Evolutionary conservation across 768 basidiomycete species (phyloP), one percentile per base, ranked within the genome.

Genomic region (Boletus tylopilopsis): DNA sequence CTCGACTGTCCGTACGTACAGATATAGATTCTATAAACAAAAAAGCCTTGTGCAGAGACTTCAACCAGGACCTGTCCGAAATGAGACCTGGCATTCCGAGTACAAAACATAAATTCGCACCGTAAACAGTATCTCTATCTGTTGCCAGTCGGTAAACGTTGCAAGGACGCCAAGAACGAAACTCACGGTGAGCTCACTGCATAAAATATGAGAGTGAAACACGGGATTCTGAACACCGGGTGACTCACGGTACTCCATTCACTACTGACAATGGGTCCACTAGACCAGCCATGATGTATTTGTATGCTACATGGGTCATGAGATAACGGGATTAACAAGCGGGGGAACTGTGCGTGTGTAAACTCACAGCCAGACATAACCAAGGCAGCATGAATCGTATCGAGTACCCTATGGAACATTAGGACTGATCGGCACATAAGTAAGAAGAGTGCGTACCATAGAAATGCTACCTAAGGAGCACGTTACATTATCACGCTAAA

Each of bases 171-270:
- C 19, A 27, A 8, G 19, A 12, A 38, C 4, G 12, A 13, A n/a
- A 44, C 58, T 57, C 45, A 59, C 58, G 0, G 37, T 6, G n/a
- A 52, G 15, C 0, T 59, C 58, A 0, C 57, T 59, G 18, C 19
- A 8, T 19, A 40, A n/a, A n/a, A 13, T 4, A n/a, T 43, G 15
- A 18, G 19, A 3, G 1, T 8, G 22, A 25, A 11, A n/a, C 16
- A 10, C 0, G 6, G 4, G 2, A 30, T 21, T 45, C 9, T 23
- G n/a, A 40, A 13, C 10, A 5, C 1, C n/a, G n/a, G 18, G 36
- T 2, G 11, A 57, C 58, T 52, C 23, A 60, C 49, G 41, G 27
- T 32, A 11, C 16, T 5, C 6, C 19, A 3, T 4, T 3, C 10
- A 5, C 0, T 12, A 23, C 9, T 12, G 45, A 32, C 0, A 6